Conservation (phyloP, 2,329 filamentous ascomycete genomes). For the Ascomycota sp. region DNA sequence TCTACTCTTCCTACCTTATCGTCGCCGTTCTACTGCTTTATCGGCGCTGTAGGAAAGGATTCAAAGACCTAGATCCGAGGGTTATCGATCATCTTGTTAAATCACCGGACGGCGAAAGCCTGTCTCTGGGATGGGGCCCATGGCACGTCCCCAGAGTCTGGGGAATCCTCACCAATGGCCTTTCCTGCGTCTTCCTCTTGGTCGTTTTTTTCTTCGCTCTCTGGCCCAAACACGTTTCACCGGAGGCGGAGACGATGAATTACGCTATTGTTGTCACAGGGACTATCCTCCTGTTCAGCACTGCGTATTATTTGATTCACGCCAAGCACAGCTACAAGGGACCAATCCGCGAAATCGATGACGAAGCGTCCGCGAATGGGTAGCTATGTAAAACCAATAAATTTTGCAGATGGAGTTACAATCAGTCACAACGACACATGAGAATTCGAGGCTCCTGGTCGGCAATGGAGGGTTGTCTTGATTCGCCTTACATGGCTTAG, state of each 20-base stretch:
- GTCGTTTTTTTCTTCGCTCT: constrained; percentile 37
- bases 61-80: constrained; percentile 6
- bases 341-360: constrained; percentile 14
- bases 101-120: constrained; percentile 7
- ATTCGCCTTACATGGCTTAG: too few relatives aligned
- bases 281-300: constrained; percentile 19
- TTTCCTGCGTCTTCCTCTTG: constrained; percentile 29
- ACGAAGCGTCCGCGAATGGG: not conserved
- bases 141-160: constrained; percentile 29
- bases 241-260: constrained; percentile 18
- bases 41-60: constrained; percentile 9
- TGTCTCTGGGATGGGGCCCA: constrained; percentile 25
- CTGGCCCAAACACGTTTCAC: constrained; percentile 19
- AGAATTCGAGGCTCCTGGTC: too few relatives aligned
- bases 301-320: constrained; percentile 23
- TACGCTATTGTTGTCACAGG: constrained; percentile 24
- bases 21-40: constrained; percentile 9
- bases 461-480: too few relatives aligned
- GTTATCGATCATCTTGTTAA: constrained; percentile 10
- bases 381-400: too few relatives aligned
- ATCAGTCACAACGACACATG: too few relatives aligned
- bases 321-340: constrained; percentile 24
- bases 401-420: too few relatives aligned
- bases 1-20: constrained; percentile 12
- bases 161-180: constrained; percentile 31